These are phyloP conservation scores for Epichloe sp. DNA, from an alignment of 2,329 filamentous ascomycete genomes.

Conservation along the genomic window DNA sequence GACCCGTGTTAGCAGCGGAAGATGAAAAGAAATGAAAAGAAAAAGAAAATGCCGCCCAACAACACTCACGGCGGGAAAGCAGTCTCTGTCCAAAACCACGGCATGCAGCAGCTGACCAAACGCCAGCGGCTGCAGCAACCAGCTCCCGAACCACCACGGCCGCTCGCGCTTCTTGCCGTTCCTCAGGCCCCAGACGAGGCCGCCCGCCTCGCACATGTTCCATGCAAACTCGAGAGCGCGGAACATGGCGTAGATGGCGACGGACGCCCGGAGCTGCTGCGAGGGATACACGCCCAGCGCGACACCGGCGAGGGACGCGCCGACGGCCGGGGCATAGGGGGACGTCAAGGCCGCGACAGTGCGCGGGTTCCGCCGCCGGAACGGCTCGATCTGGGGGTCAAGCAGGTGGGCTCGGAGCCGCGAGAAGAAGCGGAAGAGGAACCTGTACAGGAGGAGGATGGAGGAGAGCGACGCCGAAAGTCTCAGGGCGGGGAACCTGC, in stretches of 20 bases:
- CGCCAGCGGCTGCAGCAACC: slow-evolving; percentile 65
- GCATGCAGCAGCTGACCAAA: slow-evolving; percentile 67
- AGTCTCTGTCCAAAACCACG: slow-evolving; percentile 64
- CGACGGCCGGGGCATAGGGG: slow-evolving; percentile 74
- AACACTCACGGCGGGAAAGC: slow-evolving; percentile 45
- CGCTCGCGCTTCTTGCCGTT: slow-evolving; percentile 37
- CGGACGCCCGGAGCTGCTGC: slow-evolving; percentile 55
- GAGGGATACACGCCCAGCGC: slow-evolving; percentile 64
- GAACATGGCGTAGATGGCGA: slow-evolving; percentile 71
- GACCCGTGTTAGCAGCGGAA: too few species aligned
- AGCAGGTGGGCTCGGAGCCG: slow-evolving; percentile 68
- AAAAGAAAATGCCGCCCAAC: too few species aligned
- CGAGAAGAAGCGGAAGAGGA: slow-evolving; percentile 81
- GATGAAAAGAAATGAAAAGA: background rate
- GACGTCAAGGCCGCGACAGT: slow-evolving; percentile 67
- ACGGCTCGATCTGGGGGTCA: slow-evolving; percentile 67
- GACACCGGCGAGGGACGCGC: slow-evolving; percentile 75
- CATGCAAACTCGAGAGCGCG: slow-evolving; percentile 76
- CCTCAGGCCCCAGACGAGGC: slow-evolving; percentile 49
- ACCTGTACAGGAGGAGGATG: slow-evolving; percentile 76
- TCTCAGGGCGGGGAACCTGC: slow-evolving; percentile 57
- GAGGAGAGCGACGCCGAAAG: slow-evolving; percentile 73
- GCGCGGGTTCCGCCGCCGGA: slow-evolving; percentile 70
- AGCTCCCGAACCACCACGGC: slow-evolving; percentile 77
- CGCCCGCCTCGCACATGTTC: slow-evolving; percentile 67